A percentile compares a stretch with the other conserved stretches of the same genome.
Evolutionary conservation across 768 basidiomycete genomes (phyloP).

Genomic region (Russula virescens): DNA sequence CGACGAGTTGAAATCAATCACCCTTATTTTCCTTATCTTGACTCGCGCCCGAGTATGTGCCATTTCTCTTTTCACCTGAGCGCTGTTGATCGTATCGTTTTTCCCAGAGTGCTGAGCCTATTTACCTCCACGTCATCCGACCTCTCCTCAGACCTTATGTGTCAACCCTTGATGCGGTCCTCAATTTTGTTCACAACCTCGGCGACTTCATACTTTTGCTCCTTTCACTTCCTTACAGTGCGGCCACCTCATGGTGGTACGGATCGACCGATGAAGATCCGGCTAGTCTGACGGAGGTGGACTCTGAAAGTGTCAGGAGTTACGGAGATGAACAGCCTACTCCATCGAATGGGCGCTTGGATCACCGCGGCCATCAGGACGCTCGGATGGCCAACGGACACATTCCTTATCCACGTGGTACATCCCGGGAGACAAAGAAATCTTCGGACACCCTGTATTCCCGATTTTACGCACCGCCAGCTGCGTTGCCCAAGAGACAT

Average conservation of each 20-base stretch:
- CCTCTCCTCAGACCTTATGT: slow-evolving; percentile 74
- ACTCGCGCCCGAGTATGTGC: slow-evolving; percentile 61
- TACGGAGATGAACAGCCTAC: slow-evolving; percentile 15
- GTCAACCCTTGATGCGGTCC: slow-evolving; percentile 52
- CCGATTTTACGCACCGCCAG: slow-evolving; percentile 10
- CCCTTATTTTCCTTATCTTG: slow-evolving; percentile 66
- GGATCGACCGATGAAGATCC: slow-evolving; percentile 22
- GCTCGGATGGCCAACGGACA: neutral
- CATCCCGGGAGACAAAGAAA: neutral
- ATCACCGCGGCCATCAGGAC: neutral
- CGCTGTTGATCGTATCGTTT: slow-evolving; percentile 6
- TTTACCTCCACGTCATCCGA: slow-evolving; percentile 74
- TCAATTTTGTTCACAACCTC: slow-evolving; percentile 55
- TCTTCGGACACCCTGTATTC: slow-evolving; percentile 10
- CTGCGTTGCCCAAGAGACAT: slow-evolving; percentile 26
- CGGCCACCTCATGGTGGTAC: slow-evolving; percentile 32
- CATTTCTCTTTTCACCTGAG: neutral
- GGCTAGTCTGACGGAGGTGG: slow-evolving; percentile 19
- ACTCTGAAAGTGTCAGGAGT: slow-evolving; percentile 22
- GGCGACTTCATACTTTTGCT: slow-evolving; percentile 55
- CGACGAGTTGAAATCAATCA: slow-evolving; percentile 70
- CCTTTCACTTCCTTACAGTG: slow-evolving; percentile 37
- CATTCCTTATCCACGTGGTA: slow-evolving; percentile 4
- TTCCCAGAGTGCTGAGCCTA: slow-evolving; percentile 74
- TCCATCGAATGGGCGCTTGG: neutral